These are phyloP conservation scores for Fomitopsis schrenkii DNA, from an alignment of 1,284 basidiomycete species.

Conservation along the genomic window DNA sequence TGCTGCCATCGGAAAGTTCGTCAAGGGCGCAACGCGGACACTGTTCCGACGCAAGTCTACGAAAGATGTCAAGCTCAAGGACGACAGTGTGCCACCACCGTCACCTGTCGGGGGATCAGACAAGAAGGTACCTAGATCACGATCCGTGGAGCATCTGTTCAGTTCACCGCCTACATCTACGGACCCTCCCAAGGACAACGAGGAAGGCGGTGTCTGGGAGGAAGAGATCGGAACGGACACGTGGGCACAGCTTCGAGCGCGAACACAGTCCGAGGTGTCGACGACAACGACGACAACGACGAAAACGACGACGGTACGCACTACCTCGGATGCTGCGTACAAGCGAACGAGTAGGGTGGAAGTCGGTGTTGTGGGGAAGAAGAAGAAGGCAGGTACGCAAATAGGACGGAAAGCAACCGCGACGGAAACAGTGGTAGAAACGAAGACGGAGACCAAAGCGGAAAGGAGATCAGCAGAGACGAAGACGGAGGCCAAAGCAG, in stretches of 20 bases:
- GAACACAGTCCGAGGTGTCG: not conserved
- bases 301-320: not conserved
- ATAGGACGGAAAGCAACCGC: not conserved
- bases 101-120: not conserved
- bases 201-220: slow-evolving; percentile 18
- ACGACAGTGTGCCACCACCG: not conserved
- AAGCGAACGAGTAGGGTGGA: slow-evolving; percentile 10
- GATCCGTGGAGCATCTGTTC: not conserved
- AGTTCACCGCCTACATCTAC: not conserved
- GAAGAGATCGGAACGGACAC: slow-evolving; percentile 15
- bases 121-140: not conserved
- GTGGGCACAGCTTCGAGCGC: slow-evolving; percentile 13
- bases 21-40: slow-evolving; percentile 24
- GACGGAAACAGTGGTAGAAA: not conserved
- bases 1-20: slow-evolving; percentile 20
- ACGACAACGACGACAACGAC: not conserved
- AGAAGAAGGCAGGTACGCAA: not conserved
- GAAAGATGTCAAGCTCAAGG: slow-evolving; percentile 6
- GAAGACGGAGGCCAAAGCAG: not conserved
- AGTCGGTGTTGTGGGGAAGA: slow-evolving; percentile 1
- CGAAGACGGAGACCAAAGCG: not conserved
- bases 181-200: not conserved
- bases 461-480: not conserved
- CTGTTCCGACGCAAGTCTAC: slow-evolving; percentile 24
- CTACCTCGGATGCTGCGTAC: not conserved